Base-by-base conservation (phyloP, 176 grass and related monocot species). In the Pharus latifolius region DNA sequence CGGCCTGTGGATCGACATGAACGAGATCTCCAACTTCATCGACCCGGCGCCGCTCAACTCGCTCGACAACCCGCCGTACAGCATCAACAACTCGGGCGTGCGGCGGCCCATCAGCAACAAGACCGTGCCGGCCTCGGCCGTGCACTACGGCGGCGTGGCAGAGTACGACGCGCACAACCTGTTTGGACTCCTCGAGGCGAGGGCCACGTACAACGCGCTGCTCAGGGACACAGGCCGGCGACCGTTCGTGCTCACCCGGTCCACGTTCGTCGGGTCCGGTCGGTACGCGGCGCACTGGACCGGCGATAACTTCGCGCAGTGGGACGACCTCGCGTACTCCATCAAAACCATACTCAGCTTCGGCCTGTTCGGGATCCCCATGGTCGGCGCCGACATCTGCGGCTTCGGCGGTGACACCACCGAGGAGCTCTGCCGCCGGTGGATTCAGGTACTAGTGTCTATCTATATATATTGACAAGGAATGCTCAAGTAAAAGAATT, bases 381-480 rank as follows among this genome's bases (percentile, higher is more conserved):
- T 97, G 94, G 12, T 87, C 24, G 94, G 94, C 42, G 78, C 94
- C 11, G 94, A 98, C 79, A 83, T 98, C 33, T 93, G 94, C 43
- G 94, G 94, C 33, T 98, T 93, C 46, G 7, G 24, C 25, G 86
- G 74, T 17, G 19, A 98, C 78, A 76, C 89, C 2, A 93, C 69
- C 2, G 86, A 98, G 72, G 89, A 98, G 81, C 89, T 98, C 29
- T 98, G 89, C 78, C 65, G 22, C 17, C 80, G 94, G 0, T 98
- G 94, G 94, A 98, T 98, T 56, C 94, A 98, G 82, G 90, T 92
- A n/a, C n/a, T n/a, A n/a, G n/a, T n/a, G n/a, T n/a, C n/a, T n/a
- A n/a, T n/a, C n/a, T n/a, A n/a, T n/a, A n/a, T n/a, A n/a, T n/a
- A n/a, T n/a, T n/a, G n/a, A n/a, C n/a, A n/a, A n/a, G n/a, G n/a